phyloP scores from a whole-genome alignment of 1,139 yeast species.

The Hansenula sp. region DNA sequence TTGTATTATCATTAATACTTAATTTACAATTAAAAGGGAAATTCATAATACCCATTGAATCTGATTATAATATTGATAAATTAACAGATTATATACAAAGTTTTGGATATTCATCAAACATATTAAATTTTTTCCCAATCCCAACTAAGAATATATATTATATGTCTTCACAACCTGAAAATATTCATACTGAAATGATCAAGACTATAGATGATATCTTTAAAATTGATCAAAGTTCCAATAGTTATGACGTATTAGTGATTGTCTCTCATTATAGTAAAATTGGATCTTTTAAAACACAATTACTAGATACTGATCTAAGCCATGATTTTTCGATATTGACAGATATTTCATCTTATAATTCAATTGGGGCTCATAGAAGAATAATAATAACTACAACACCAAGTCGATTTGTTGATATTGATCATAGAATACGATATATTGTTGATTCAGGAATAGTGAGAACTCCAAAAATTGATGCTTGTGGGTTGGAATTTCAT shows the following conservation, averaged over 20 bases:
- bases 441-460: constrained; percentile 12
- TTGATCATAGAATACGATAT: constrained; percentile 9
- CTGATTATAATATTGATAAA: constrained; percentile 1
- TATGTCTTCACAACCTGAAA: background rate
- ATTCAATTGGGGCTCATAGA: constrained; percentile 4
- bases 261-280: constrained; percentile 1
- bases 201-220: constrained; percentile 3
- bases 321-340: constrained; percentile 5
- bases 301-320: background rate
- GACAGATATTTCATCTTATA: constrained; percentile 8
- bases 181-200: constrained; percentile 2
- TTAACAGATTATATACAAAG: constrained; percentile 4
- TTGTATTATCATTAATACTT: constrained; percentile 9
- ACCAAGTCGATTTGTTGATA: background rate
- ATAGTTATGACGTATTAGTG: constrained; percentile 9
- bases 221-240: constrained; percentile 2
- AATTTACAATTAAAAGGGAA: constrained; percentile 2
- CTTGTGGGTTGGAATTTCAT: constrained; percentile 4
- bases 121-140: constrained; percentile 2
- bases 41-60: constrained; percentile 7
- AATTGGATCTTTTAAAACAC: background rate
- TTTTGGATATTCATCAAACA: constrained; percentile 2
- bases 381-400: constrained; percentile 4
- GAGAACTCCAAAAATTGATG: background rate
- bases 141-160: background rate